A percentile compares a stretch with the other conserved stretches of the same genome.
These are phyloP conservation scores for Fusarium albosuccineum DNA, from an alignment of 2,329 filamentous ascomycete genomes.

Conservation along the genomic window DNA sequence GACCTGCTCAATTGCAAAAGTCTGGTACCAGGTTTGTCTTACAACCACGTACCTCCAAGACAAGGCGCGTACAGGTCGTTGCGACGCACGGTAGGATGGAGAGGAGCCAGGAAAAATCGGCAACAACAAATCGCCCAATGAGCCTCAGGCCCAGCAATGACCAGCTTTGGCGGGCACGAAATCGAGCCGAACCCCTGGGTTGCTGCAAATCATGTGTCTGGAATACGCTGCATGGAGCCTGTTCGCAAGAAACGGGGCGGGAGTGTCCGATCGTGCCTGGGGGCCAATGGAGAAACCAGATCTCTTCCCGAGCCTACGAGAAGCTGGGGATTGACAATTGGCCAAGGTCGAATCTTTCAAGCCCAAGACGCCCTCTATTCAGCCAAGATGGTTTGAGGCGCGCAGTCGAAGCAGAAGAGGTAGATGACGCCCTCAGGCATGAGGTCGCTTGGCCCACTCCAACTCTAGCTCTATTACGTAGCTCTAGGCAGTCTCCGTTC, in stretches of 20 bases:
- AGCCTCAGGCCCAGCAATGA: constrained; percentile 24
- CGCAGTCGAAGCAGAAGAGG: constrained; percentile 15
- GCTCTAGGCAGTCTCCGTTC: constrained; percentile 18
- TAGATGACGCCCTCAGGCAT: constrained; percentile 17
- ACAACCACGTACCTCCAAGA: constrained; percentile 17
- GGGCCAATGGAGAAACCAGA: constrained; percentile 40
- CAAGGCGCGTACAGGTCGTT: constrained; percentile 23
- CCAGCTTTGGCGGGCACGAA: constrained; percentile 36
- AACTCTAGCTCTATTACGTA: constrained; percentile 17
- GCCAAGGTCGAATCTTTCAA: constrained; percentile 15
- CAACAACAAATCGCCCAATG: constrained; percentile 33
- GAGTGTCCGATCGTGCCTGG: constrained; percentile 44
- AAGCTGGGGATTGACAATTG: constrained; percentile 33
- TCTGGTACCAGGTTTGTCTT: constrained; percentile 17
- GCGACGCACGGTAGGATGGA: constrained; percentile 25
- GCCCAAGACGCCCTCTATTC: constrained; percentile 15
- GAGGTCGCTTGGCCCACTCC: constrained; percentile 14
- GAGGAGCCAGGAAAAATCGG: constrained; percentile 33
- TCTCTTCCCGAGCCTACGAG: constrained; percentile 35
- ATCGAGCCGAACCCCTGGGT: constrained; percentile 43
- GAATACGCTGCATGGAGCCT: constrained; percentile 45
- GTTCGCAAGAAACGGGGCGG: constrained; percentile 38
- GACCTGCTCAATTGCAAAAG: constrained; percentile 29
- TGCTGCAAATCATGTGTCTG: constrained; percentile 52
- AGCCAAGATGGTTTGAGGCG: constrained; percentile 19